Evolutionary conservation across 352 stramenopile genomes (phyloP), one percentile per base, ranked within the genome.

Genomic region (Phytophthora fragariae): DNA sequence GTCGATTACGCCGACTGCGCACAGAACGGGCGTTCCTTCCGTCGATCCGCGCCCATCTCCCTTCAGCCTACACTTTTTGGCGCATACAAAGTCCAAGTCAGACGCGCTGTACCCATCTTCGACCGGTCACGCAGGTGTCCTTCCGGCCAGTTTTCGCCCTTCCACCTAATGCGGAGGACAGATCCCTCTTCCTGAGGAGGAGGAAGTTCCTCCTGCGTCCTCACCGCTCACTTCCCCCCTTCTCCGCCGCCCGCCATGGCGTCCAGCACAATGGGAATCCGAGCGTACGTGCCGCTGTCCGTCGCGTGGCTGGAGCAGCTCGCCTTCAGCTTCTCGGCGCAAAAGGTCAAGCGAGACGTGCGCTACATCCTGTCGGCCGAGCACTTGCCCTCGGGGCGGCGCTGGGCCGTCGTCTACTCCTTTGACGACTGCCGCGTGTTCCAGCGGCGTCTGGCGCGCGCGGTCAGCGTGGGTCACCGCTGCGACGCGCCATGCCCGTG

Each of bases 241-340:
- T 14, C 35, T 41, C 35, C 35, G 14, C 14, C 29, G 33, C 5
- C 15, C 31, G 29, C n/a, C 31, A 52, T 62, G 65, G 17, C 58
- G 7, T 58, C 66, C 53, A 58, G 12, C 19, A 11, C 56, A 11
- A 39, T 64, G 17, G 50, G 39, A 50, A n/a, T 31, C 10, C 71
- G 71, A 41, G 35, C 52, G 5, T 65, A 64, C 41, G 49, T 77
- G 35, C 70, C 70, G 29, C 44, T 73, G 37, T 78, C 65, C 14
- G 70, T 78, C 8, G 61, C 70, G 15, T 77, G 70, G 74, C 62
- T 78, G 8, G 73, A 81, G 47, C 67, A 71, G 47, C 46, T 81
- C 24, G 33, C 53, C 17, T 70, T 81, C 58, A 35, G 53, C 35
- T 59, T 81, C 49, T 68, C 66, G 19, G 57, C 65, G 14, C 41